These are phyloP conservation scores for Entamoeba dispar DNA, from an alignment of 208 protist species.

Conservation along the genomic window DNA sequence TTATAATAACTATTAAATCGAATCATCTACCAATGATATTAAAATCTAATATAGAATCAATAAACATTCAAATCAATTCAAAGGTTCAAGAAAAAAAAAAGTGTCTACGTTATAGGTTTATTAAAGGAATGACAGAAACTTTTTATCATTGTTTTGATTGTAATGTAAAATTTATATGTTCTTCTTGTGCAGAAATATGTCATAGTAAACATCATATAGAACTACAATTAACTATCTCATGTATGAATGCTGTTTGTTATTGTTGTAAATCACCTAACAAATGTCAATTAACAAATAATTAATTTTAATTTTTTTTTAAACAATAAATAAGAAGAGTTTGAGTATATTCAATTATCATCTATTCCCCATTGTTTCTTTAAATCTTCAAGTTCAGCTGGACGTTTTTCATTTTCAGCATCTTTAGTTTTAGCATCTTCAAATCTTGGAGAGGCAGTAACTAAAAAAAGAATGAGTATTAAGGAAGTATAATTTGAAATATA, in stretches of 20 bases:
- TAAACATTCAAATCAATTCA: not conserved
- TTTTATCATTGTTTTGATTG: not conserved
- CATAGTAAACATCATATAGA: not conserved
- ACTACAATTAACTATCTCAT: not conserved
- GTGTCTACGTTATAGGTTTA: not conserved
- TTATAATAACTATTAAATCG: not conserved
- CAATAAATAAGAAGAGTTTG: too few relatives aligned
- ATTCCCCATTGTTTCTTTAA: not conserved
- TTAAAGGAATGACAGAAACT: not conserved
- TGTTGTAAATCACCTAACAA: not conserved
- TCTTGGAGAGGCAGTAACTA: not conserved
- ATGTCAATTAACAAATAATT: not conserved
- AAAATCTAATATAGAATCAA: not conserved
- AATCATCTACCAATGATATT: not conserved
- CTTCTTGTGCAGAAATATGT: not conserved
- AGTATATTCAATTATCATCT: too few relatives aligned
- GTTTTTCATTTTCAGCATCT: not conserved
- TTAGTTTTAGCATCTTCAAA: not conserved
- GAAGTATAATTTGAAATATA: too few relatives aligned
- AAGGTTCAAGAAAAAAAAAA: not conserved
- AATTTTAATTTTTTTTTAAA: too few relatives aligned
- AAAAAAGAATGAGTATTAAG: not conserved
- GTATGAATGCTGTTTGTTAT: not conserved
- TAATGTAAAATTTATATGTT: not conserved
- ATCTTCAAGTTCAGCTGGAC: not conserved